These are phyloP conservation scores for Rostrohypoxylon terebratum DNA, from an alignment of 495 filamentous ascomycete species.

Conservation along the genomic window DNA sequence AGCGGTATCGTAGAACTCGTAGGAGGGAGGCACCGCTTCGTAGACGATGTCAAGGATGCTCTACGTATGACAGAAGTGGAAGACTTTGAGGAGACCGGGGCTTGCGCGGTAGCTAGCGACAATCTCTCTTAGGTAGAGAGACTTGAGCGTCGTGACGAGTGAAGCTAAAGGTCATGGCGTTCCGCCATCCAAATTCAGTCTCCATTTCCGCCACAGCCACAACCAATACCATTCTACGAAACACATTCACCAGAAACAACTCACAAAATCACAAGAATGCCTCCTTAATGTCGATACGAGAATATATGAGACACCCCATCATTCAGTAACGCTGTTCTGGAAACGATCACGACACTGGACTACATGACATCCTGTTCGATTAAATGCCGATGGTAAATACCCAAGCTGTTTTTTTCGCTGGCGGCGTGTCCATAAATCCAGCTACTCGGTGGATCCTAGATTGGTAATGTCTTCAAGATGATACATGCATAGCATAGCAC, in stretches of 20 bases:
- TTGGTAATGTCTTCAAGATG: background rate
- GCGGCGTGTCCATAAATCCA: background rate
- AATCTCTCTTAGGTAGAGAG: slow-evolving; percentile 22
- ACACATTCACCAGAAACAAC: background rate
- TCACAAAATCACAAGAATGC: background rate
- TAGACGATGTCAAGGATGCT: slow-evolving; percentile 84
- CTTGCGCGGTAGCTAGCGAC: slow-evolving; percentile 41
- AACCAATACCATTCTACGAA: background rate
- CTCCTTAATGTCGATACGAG: background rate
- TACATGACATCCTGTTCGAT: background rate
- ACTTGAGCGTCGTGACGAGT: background rate
- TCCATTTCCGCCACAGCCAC: background rate
- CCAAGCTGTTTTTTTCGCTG: background rate
- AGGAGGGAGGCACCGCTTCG: slow-evolving; percentile 81
- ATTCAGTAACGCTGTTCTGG: background rate
- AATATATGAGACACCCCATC: background rate
- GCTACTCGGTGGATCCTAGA: background rate
- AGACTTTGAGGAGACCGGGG: slow-evolving; percentile 47
- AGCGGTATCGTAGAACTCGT: slow-evolving; percentile 86
- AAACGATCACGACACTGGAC: background rate
- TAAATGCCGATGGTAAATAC: background rate
- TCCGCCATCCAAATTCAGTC: background rate
- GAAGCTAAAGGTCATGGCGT: background rate
- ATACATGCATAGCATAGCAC: slow-evolving; percentile 28
- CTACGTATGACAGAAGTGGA: slow-evolving; percentile 81